Conservation (phyloP, 140 eudicot genomes). For the Erigeron philadelphicus region DNA sequence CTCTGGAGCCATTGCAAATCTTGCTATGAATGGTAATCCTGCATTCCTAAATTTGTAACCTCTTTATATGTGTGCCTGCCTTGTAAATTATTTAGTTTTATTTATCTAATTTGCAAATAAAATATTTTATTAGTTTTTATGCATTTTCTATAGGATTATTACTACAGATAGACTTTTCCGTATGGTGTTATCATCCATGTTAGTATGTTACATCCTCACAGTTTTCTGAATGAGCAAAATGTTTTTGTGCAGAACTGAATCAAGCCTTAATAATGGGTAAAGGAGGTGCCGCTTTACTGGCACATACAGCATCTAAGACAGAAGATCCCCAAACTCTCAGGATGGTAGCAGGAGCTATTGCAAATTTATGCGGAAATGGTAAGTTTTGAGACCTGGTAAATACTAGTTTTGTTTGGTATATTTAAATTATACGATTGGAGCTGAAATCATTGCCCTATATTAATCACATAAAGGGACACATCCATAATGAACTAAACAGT, state of each 20-base stretch:
- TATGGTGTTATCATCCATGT: neutral
- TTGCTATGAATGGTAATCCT: slow-evolving; percentile 85
- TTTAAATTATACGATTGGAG: neutral
- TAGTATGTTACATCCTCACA: slow-evolving; percentile 9
- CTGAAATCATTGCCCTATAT: neutral
- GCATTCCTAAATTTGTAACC: slow-evolving; percentile 32
- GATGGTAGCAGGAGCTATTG: slow-evolving; percentile 98
- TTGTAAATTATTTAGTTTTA: neutral
- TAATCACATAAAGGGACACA: neutral
- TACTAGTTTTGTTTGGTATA: neutral
- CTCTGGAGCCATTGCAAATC: slow-evolving; percentile 96
- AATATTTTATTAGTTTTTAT: no score
- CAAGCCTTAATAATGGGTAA: slow-evolving; percentile 80
- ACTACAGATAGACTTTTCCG: neutral
- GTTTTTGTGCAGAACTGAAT: slow-evolving; percentile 51
- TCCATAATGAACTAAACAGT: no score
- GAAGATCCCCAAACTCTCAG: slow-evolving; percentile 95
- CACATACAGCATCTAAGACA: slow-evolving; percentile 66
- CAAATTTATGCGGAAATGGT: slow-evolving; percentile 97
- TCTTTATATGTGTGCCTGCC: slow-evolving; percentile 2
- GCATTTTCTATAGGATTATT: neutral
- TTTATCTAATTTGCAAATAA: no score
- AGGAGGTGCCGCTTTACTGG: slow-evolving; percentile 79
- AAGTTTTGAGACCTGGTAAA: slow-evolving; percentile 18
- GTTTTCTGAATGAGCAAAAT: slow-evolving; percentile 17